Base-by-base conservation (phyloP, 2,329 filamentous ascomycete genomes). In the Septoria linicola region DNA sequence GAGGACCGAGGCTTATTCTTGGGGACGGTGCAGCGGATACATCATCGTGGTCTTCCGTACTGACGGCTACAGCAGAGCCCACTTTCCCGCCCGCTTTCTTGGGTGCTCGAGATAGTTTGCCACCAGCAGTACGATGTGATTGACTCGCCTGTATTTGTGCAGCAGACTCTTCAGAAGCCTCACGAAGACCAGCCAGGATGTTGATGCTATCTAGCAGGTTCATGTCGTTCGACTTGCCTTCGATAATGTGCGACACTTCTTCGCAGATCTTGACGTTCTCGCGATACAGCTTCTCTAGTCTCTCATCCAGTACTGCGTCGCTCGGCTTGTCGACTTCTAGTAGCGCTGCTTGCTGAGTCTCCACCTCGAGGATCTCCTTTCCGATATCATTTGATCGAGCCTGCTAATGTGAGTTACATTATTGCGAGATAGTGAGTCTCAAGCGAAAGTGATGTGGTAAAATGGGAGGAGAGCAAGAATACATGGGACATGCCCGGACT, bases 221-320 rank as follows among this genome's bases (percentile, higher is more conserved):
- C 62, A 72, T 74, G 41, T 68, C 67, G 48, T 69, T 68, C 19
- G 71, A 69, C 39, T 71, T 69, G 37, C 73, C 71, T 49, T 73
- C 70, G 37, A 75, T 66, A 25, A 73, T 67, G 41, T 71, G 68
- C 36, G 69, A 60, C 31, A 75, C 70, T 53, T 76, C 71, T 52
- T 78, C 74, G 59, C 65, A 68, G 14, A 76, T 63, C 47, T 73
- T 74, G 58, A 78, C 70, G 51, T 76, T 75, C 34, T 76, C 74
- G 30, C 76, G 72, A 36, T 76, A 71, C 13, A 71, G 66, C 30
- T 71, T 65, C 55, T 76, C 74, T 3, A 78, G 68, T 23, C 72
- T 70, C 40, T 72, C 68, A 57, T 77, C 74, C 17, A 76, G 67
- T n/a, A 65, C 62, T 10, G 67, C 63, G 40, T 65, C 62, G 19